Base-by-base conservation (phyloP, 768 basidiomycete species). In the Agaricus subrufescens region DNA sequence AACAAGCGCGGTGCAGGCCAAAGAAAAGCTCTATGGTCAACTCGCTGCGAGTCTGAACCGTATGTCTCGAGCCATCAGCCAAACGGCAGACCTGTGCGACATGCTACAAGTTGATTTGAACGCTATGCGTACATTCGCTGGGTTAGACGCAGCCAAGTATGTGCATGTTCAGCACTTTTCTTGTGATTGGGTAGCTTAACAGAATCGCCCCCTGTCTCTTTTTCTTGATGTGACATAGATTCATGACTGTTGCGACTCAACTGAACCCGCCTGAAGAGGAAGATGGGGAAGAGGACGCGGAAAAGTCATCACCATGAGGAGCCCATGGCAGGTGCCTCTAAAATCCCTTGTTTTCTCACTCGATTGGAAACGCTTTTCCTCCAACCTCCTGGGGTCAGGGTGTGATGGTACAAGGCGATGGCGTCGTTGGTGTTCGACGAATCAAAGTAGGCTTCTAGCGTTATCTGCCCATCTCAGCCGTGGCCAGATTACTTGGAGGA, bases 141-240 rank as follows among this genome's bases (percentile, higher is more conserved):
- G 87, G 0, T 75, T 85, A 48, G 88, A 91, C 67, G 89, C 87
- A 19, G 87, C 91, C 52, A 92, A 91, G 91, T 91, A 67, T 64
- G 86, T 34, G 19, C 19, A 7, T 34, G 8, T 73, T 29, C 30
- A 23, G 10, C 44, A 30, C n/a, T 45, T 56, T 2, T 2, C 11
- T 27, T 51, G n/a, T 57, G 23, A 7, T 2, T 8, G 34, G 49
- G 27, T 45, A 47, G 11, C 46, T 34, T 23, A 43, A 42, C 25
- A 30, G 11, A 56, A 19, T 19, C 19, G 53, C 23, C 57, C 25
- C 51, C 53, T 40, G 15, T 23, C 30, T 45, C 5, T 39, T 7
- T 40, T 12, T 10, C 4, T 19, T 19, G 19, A 43, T 12, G 15
- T 37, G n/a, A 49, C 25, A 11, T 50, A 77, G 75, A 60, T 73